Conservation (phyloP, 306 rosid genomes). For the Rosa rugosa region DNA sequence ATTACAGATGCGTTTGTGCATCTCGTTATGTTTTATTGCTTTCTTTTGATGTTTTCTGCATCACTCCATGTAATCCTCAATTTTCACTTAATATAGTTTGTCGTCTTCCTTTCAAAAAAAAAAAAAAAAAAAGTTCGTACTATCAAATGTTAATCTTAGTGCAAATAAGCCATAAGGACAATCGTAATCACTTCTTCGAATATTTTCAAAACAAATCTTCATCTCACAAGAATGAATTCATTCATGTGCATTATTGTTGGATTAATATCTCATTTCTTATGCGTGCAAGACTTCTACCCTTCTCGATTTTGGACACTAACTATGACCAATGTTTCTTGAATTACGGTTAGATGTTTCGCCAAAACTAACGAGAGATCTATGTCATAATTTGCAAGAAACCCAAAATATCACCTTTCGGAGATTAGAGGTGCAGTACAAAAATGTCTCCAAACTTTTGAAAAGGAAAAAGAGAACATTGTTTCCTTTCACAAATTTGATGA, state of each 20-base stretch:
- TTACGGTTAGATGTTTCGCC: background rate
- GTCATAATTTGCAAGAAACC: slow-evolving; percentile 4
- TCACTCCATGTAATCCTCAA: too few species aligned
- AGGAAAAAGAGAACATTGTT: background rate
- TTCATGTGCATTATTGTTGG: background rate
- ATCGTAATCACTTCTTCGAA: too few species aligned
- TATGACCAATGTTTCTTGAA: background rate
- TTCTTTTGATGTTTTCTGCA: too few species aligned
- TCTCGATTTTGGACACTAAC: background rate
- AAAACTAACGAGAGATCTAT: background rate
- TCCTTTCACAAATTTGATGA: background rate
- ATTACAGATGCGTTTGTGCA: too few species aligned
- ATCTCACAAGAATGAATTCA: background rate
- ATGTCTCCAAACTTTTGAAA: background rate
- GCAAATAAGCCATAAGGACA: background rate
- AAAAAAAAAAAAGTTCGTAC: too few species aligned
- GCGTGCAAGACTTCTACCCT: background rate
- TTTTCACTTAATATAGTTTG: too few species aligned
- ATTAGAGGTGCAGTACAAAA: background rate
- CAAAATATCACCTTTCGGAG: background rate
- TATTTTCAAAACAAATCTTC: background rate
- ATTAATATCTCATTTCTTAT: background rate
- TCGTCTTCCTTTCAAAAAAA: too few species aligned
- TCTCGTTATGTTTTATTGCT: too few species aligned
- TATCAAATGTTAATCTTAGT: too few species aligned